Evolutionary conservation across 1,139 yeast genomes (phyloP).

Genomic region (Ogataea hybrid): DNA sequence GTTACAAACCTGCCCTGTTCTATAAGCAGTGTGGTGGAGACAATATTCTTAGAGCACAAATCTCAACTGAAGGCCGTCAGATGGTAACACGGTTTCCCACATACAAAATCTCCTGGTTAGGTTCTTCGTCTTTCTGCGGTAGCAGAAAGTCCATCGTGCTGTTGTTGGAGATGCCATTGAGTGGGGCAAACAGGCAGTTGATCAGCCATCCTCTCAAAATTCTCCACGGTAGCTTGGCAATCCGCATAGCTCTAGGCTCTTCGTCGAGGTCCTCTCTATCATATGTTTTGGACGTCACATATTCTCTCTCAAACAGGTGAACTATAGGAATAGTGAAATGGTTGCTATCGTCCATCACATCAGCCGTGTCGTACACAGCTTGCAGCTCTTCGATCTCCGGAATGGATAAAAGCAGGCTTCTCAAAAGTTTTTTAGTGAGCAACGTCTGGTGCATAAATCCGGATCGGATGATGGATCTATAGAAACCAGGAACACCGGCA

Average conservation of each 20-base stretch:
- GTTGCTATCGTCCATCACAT: conserved; percentile 7
- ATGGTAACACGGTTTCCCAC: conserved; percentile 18
- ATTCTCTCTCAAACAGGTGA: conserved; percentile 41
- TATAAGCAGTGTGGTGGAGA: no score
- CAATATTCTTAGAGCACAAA: background rate
- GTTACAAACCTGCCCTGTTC: background rate
- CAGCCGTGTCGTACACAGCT: conserved; percentile 9
- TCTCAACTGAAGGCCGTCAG: background rate
- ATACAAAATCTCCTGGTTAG: conserved; percentile 19
- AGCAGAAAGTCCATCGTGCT: conserved; percentile 18
- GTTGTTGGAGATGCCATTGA: conserved; percentile 17
- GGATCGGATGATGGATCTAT: conserved; percentile 43
- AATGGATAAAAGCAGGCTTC: conserved; percentile 31
- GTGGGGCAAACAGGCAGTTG: conserved; percentile 17
- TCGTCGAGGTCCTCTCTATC: conserved; percentile 7
- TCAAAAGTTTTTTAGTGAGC: conserved; percentile 32
- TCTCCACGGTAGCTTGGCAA: conserved; percentile 10
- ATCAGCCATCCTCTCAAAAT: conserved; percentile 13
- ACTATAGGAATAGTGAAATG: conserved; percentile 25
- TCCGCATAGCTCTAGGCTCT: background rate
- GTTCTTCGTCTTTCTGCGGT: conserved; percentile 1
- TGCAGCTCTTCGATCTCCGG: conserved; percentile 27
- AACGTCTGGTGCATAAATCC: conserved; percentile 46
- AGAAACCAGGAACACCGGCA: conserved; percentile 41
- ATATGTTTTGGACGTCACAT: conserved; percentile 22